Conservation (phyloP, 176 grass and related monocot species). For the Ananas comosus region DNA sequence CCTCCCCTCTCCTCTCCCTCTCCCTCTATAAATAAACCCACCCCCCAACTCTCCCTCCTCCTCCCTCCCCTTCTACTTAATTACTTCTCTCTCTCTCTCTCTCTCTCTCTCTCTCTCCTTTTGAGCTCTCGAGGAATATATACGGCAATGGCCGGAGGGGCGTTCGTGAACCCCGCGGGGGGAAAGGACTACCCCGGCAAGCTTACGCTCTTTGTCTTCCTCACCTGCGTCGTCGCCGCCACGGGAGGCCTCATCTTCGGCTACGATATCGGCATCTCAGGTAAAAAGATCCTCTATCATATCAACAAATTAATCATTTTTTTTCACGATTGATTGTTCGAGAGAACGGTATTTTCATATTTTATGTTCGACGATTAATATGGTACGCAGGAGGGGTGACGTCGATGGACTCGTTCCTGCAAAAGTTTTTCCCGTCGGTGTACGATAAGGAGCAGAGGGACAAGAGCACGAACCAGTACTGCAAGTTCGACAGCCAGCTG, state of each 20-base stretch:
- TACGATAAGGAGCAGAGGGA: slow-evolving; percentile 23
- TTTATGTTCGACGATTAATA: background rate
- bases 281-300: background rate
- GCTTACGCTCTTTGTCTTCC: slow-evolving; percentile 23
- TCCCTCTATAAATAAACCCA: background rate
- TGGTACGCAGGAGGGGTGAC: slow-evolving; percentile 25
- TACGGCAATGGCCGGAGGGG: slow-evolving; percentile 23
- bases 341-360: background rate
- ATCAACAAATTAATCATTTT: background rate
- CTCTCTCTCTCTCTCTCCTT: background rate
- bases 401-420: slow-evolving; percentile 26
- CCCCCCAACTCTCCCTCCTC: background rate
- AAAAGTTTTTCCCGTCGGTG: slow-evolving; percentile 34
- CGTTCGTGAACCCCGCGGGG: slow-evolving; percentile 12
- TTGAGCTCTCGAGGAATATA: too few relatives aligned
- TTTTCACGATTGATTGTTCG: too few relatives aligned
- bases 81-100: background rate
- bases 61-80: background rate
- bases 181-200: slow-evolving; percentile 30
- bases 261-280: slow-evolving; percentile 31
- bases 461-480: slow-evolving; percentile 29
- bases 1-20: background rate
- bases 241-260: slow-evolving; percentile 33
- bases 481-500: slow-evolving; percentile 44
- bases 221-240: slow-evolving; percentile 26